These are phyloP conservation scores for Raffaelea ambrosiae DNA, from an alignment of 2,329 filamentous ascomycete species.

Conservation along the genomic window DNA sequence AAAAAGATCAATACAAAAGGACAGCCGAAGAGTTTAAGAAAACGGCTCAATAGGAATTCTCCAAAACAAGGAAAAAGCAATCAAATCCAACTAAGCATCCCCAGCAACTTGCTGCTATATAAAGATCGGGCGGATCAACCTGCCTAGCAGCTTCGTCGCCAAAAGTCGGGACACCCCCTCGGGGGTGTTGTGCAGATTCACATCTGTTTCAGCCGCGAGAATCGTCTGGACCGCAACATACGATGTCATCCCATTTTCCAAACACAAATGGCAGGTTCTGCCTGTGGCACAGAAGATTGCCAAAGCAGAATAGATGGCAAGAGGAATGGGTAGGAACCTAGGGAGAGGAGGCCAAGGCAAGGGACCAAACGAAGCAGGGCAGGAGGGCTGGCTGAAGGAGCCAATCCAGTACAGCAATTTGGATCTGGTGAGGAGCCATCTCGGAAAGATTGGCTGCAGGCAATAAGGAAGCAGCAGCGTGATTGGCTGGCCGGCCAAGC, in stretches of 20 bases:
- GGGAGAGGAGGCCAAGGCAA: background rate
- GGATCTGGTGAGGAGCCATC: background rate
- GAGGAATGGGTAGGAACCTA: background rate
- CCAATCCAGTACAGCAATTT: background rate
- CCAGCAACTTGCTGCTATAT: too few species aligned
- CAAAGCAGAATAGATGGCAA: background rate
- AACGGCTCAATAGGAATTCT: too few species aligned
- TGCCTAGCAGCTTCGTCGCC: background rate
- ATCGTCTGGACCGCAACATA: constrained; percentile 6
- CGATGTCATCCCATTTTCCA: constrained; percentile 9
- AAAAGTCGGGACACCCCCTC: background rate
- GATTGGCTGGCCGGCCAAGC: too few species aligned
- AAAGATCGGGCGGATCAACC: too few species aligned
- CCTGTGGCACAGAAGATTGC: too few species aligned
- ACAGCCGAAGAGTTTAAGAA: too few species aligned
- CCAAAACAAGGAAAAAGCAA: background rate
- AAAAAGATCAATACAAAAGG: background rate
- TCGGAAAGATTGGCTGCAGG: too few species aligned
- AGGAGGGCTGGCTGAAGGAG: background rate
- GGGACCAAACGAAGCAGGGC: background rate
- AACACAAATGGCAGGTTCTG: background rate
- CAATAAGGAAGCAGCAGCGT: too few species aligned
- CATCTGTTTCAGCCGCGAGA: constrained; percentile 7
- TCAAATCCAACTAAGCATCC: too few species aligned
- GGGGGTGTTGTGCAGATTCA: constrained; percentile 4